Base-by-base conservation (phyloP, 2,329 filamentous ascomycete genomes). In the Elsinoe batatas region DNA sequence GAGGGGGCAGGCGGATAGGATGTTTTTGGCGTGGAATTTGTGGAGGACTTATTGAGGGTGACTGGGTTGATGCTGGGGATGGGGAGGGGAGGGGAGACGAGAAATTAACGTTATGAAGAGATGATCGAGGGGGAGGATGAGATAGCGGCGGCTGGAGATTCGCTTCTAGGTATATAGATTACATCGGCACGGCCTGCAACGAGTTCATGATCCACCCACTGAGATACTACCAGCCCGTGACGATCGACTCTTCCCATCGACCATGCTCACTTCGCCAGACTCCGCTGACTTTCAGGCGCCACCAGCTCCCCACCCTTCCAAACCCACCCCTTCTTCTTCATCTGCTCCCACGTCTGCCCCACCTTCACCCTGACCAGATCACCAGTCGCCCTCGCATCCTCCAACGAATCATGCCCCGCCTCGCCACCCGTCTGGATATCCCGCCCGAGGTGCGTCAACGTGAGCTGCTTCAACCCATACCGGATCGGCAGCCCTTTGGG, bases 361-460 rank as follows among this genome's bases (percentile, higher is more conserved):
- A 94, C 77, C 68, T 83, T 87, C 50, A 82, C 76, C 46, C 86
- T 76, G 0, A 95, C 87, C 53, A 98, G 70, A 58, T 97, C 90
- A 0, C 91, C 93, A 0, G 94, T 91, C 0, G 91, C 88, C 46
- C 85, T 79, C 0, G 93, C 89, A 66, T 98, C 93, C 68, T 98
- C 93, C 22, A 85, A 85, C 22, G 88, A 95, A 71, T 98, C 93
- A 69, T 98, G 93, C 0, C 93, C 93, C 1, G 60, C 58, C 17
- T 70, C 63, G 11, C 73, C 79, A 42, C 84, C 85, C 35, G 82
- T 81, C 69, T 98, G 93, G 36, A 98, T 96, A 54, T 84, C 80
- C 22, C 84, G 78, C 56, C 83, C 79, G 5, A 98, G 78, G 58
- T 86, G 75, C n/a, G 72, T 75, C 47, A 82, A 79, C 66, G 85